Evolutionary conservation across 108 stramenopile species (phyloP).

Genomic region (Heterococcus sp.): DNA sequence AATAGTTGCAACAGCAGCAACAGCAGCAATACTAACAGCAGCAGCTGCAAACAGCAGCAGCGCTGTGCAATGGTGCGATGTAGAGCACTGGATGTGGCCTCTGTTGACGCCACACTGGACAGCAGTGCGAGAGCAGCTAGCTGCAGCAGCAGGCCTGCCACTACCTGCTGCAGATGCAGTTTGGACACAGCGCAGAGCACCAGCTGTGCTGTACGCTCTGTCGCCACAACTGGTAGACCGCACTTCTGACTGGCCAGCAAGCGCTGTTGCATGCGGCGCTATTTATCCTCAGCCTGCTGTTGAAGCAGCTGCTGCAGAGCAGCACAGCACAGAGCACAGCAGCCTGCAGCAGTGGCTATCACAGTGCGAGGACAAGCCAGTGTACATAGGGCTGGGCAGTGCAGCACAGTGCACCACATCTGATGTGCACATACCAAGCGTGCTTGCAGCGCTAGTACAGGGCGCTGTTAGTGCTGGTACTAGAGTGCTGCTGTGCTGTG

Average conservation of each 20-base stretch:
- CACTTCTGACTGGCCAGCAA: not conserved
- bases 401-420: not conserved
- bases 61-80: slow-evolving; percentile 11
- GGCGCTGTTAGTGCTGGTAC: not conserved
- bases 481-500: not conserved
- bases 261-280: not conserved
- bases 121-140: not conserved
- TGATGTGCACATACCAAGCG: not conserved
- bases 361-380: not conserved
- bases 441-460: not conserved
- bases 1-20: not conserved
- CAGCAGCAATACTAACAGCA: no score
- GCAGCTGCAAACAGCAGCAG: no score
- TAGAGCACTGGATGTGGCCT: slow-evolving; percentile 49
- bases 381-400: not conserved
- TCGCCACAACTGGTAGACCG: not conserved
- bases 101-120: slow-evolving; percentile 12
- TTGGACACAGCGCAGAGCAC: no score
- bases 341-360: not conserved
- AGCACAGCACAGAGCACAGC: not conserved
- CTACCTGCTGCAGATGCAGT: not conserved
- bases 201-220: not conserved
- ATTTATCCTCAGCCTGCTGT: not conserved
- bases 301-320: not conserved
- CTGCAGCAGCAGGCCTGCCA: not conserved